Conservation (phyloP, 1,284 basidiomycete species). For the Stereum hirsutum region DNA sequence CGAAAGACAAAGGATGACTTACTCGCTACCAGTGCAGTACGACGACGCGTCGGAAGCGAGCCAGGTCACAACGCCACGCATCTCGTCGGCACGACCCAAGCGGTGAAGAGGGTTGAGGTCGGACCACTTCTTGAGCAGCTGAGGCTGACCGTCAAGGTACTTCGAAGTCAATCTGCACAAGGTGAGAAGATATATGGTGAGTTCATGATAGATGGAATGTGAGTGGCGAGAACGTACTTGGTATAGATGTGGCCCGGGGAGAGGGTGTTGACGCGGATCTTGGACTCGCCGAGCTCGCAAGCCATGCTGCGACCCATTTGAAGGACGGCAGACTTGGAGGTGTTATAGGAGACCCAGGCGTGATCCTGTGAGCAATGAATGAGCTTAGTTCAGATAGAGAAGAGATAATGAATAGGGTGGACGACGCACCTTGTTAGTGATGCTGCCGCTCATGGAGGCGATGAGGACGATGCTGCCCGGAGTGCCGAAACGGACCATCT, state of each 20-base stretch:
- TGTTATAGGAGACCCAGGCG: conserved; percentile 76
- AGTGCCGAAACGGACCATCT: conserved; percentile 65
- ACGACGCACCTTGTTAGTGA: conserved; percentile 63
- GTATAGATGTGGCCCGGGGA: conserved; percentile 75
- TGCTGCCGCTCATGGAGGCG: conserved; percentile 81
- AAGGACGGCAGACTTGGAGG: conserved; percentile 73
- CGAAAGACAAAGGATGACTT: conserved; percentile 20
- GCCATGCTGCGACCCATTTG: conserved; percentile 83
- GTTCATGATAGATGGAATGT: too few relatives aligned
- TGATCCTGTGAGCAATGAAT: conserved; percentile 35
- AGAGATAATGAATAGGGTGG: too few relatives aligned
- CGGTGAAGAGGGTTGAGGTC: conserved; percentile 66
- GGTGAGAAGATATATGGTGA: too few relatives aligned
- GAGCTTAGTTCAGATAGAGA: too few relatives aligned
- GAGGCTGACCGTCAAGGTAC: conserved; percentile 63
- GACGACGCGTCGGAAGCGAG: conserved; percentile 72
- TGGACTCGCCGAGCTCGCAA: conserved; percentile 64
- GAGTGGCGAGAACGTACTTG: conserved; percentile 47
- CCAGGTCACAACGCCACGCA: conserved; percentile 74
- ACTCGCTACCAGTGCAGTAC: conserved; percentile 73
- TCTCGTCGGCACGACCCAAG: conserved; percentile 69
- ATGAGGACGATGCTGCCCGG: conserved; percentile 77
- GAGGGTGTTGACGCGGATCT: conserved; percentile 68
- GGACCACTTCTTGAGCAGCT: conserved; percentile 68
- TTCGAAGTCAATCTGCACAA: conserved; percentile 68